Evolutionary conservation across 2,329 filamentous ascomycete genomes (phyloP), one percentile per base, ranked within the genome.

Genomic region (Claviceps spartinae): DNA sequence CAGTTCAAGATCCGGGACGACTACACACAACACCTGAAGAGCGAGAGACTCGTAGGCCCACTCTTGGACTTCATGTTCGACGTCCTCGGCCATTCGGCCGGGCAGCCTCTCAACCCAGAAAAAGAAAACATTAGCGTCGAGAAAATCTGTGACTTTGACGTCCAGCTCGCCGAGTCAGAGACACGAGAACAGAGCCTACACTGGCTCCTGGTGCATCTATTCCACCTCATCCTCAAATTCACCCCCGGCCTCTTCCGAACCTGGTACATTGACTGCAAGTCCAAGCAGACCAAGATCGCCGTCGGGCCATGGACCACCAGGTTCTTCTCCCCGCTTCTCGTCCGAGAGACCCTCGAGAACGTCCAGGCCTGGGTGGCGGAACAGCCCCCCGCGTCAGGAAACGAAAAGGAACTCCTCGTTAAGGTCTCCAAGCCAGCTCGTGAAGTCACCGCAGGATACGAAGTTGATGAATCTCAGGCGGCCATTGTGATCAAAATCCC

Each of bases 251-350:
- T 93, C 4, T 88, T 89, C 54, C 90, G 89, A 62, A 69, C 75
- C 1, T 97, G 93, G 88, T 95, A 85, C 71, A 79, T 91, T 9
- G 82, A 86, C 55, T 86, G 88, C 63, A 82, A 82, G 52, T 89
- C 83, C 18, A 83, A 87, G 54, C 85, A 93, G 65, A 95, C 88
- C 16, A 83, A 82, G 34, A 81, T 83, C 24, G 79, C 87, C 0
- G 82, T 96, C 22, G 86, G 93, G 64, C 70, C 74, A 0, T 98
- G 91, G 88, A 95, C 90, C 2, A 79, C 86, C 52, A 90, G 83
- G 69, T 85, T 82, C 65, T 87, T 95, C 63, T 89, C 88, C 4
- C 79, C 82, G 0, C 72, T 83, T 13, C 77, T 88, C 54, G 79
- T 90, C 49, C 68, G 73, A 1, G 78, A 85, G 22, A 77, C 80